Evolutionary conservation across 805 yeast species (phyloP).

Genomic region (Saccharomyces mikatae): DNA sequence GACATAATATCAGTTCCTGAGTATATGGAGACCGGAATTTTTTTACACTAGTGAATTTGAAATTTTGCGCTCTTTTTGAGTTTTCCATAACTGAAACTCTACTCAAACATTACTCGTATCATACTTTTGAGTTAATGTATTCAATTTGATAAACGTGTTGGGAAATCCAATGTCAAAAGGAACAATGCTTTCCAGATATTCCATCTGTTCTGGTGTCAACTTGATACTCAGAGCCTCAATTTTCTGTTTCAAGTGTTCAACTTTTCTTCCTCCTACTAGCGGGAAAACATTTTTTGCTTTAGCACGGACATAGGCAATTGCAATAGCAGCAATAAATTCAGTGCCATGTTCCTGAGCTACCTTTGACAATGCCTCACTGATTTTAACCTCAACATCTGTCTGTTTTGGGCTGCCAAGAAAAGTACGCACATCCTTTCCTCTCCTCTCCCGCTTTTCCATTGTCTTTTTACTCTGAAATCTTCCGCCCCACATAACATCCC

Average conservation of each 20-base stretch:
- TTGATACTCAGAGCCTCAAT: slow-evolving; percentile 11
- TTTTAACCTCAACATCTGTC: slow-evolving; percentile 7
- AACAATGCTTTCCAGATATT: slow-evolving; percentile 8
- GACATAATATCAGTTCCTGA: no score
- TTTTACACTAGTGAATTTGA: no score
- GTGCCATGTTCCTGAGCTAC: slow-evolving; percentile 14
- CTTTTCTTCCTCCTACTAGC: slow-evolving; percentile 17
- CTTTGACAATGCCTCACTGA: slow-evolving; percentile 12
- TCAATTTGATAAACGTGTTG: slow-evolving; percentile 7
- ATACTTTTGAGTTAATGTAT: no score
- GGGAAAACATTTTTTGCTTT: slow-evolving; percentile 17
- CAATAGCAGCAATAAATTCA: slow-evolving; percentile 11
- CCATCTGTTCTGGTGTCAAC: slow-evolving; percentile 10
- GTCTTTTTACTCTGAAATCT: slow-evolving; percentile 12
- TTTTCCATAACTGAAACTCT: no score
- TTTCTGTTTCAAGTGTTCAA: slow-evolving; percentile 15
- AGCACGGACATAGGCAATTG: slow-evolving; percentile 17
- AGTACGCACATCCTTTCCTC: slow-evolving; percentile 9
- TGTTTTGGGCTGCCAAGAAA: slow-evolving; percentile 2
- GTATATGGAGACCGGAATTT: no score
- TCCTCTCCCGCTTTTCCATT: slow-evolving; percentile 10
- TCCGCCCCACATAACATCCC: slow-evolving; percentile 20
- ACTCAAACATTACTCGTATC: no score
- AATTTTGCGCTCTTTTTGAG: no score
- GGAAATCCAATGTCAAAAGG: slow-evolving; percentile 17